phyloP scores from a whole-genome alignment of 805 yeast genomes.

The Pichia insulana region DNA sequence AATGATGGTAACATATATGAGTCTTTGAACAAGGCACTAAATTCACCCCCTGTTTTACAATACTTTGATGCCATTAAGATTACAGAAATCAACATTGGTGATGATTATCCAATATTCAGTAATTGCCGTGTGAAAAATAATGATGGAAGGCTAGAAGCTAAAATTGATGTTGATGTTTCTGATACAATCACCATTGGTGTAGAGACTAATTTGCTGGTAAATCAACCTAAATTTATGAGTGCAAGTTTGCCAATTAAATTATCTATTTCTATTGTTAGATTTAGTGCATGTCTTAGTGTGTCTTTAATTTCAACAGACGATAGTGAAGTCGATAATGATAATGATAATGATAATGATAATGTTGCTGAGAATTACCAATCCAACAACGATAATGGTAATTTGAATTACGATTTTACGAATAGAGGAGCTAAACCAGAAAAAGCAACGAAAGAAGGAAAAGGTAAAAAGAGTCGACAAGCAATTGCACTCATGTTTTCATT shows the following conservation, averaged over 20 bases:
- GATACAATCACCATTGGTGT: conserved; percentile 83
- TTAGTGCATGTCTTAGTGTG: conserved; percentile 82
- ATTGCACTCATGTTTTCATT: conserved; percentile 84
- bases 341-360: conserved; percentile 6
- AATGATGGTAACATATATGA: conserved; percentile 77
- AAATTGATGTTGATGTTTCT: conserved; percentile 81
- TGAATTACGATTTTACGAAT: background rate
- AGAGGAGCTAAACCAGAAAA: background rate
- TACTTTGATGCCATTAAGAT: conserved; percentile 70
- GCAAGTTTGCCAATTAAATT: conserved; percentile 83
- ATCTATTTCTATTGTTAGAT: conserved; percentile 81
- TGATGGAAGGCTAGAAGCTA: conserved; percentile 62
- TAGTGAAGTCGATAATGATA: conserved; percentile 16
- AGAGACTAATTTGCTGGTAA: conserved; percentile 68
- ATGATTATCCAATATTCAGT: conserved; percentile 90
- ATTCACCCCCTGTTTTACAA: conserved; percentile 58
- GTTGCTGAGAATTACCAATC: background rate
- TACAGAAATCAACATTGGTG: conserved; percentile 86
- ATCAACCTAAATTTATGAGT: conserved; percentile 74
- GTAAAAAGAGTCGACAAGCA: conserved; percentile 11
- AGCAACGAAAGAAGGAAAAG: conserved; percentile 7
- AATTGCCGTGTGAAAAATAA: conserved; percentile 69
- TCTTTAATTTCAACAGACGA: conserved; percentile 42
- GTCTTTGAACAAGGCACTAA: conserved; percentile 60
- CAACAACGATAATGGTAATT: background rate